phyloP scores from a whole-genome alignment of 768 basidiomycete species.

The Leucosporidium scottii region DNA sequence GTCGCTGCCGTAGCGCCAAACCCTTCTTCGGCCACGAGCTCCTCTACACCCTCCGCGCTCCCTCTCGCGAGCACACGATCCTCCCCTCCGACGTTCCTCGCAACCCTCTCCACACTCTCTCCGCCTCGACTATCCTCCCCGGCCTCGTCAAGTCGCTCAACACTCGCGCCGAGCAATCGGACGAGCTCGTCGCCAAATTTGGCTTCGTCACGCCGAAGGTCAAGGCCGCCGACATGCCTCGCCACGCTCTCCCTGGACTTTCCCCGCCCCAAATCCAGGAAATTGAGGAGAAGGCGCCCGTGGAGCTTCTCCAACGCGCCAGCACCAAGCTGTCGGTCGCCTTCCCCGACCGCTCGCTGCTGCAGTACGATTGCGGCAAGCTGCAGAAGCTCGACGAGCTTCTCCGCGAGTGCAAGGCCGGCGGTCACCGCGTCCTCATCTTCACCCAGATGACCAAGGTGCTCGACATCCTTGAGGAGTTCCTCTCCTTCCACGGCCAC shows the following conservation, averaged over 20 bases:
- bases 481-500: constrained; percentile 85
- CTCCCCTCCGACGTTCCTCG: constrained; percentile 49
- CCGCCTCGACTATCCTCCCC: constrained; percentile 42
- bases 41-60: constrained; percentile 23
- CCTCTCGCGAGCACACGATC: constrained; percentile 43
- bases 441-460: constrained; percentile 97
- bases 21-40: constrained; percentile 31
- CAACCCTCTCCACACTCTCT: constrained; percentile 15
- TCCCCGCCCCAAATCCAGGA: constrained; percentile 33
- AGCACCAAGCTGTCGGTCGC: constrained; percentile 84
- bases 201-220: constrained; percentile 72
- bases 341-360: constrained; percentile 78
- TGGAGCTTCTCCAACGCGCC: constrained; percentile 66
- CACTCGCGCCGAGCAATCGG: constrained; percentile 54
- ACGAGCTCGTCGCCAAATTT: constrained; percentile 57
- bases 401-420: constrained; percentile 73
- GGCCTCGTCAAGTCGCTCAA: constrained; percentile 59
- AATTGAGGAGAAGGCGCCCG: constrained; percentile 44
- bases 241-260: constrained; percentile 53
- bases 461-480: constrained; percentile 87
- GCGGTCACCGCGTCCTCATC: constrained; percentile 82
- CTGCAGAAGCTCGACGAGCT: constrained; percentile 74
- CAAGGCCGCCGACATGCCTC: constrained; percentile 66
- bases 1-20: constrained; percentile 52
- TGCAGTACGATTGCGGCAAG: constrained; percentile 96